These are phyloP conservation scores for Vanilla planifolia DNA, from an alignment of 106 monocot genomes.

Conservation along the genomic window DNA sequence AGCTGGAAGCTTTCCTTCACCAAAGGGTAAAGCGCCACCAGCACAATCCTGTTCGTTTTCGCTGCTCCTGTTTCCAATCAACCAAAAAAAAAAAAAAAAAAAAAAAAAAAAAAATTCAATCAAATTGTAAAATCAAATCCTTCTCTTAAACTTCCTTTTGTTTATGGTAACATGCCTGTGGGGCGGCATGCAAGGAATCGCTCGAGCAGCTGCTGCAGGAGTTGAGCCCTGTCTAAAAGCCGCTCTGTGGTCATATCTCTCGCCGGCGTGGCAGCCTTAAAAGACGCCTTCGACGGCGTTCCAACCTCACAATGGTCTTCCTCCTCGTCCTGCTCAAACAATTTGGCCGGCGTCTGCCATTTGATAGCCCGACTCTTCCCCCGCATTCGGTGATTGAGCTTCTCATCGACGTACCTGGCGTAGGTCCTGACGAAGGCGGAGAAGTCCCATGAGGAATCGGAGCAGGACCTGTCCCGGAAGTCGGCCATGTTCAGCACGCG, in stretches of 20 bases:
- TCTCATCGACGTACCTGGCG: conserved; percentile 63
- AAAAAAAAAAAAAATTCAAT: too few species aligned
- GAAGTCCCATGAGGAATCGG: conserved; percentile 64
- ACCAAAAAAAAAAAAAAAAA: too few species aligned
- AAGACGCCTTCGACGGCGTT: not conserved
- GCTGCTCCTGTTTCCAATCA: conserved; percentile 74
- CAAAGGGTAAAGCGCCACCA: conserved; percentile 62
- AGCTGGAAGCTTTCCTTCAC: conserved; percentile 90
- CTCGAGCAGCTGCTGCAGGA: conserved; percentile 60
- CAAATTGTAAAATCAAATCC: too few species aligned
- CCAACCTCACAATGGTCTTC: conserved; percentile 13
- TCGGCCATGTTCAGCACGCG: conserved; percentile 76
- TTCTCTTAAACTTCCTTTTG: too few species aligned
- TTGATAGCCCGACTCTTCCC: too few species aligned
- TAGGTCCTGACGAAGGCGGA: conserved; percentile 73
- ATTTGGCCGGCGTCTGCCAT: conserved; percentile 15
- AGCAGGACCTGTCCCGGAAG: conserved; percentile 51
- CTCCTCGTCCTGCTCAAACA: not conserved
- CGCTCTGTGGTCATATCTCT: conserved; percentile 51
- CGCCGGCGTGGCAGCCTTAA: conserved; percentile 37
- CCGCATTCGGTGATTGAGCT: conserved; percentile 54
- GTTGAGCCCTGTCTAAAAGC: conserved; percentile 37
- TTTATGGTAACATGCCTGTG: conserved; percentile 47
- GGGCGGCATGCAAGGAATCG: conserved; percentile 72
- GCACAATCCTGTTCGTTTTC: conserved; percentile 59